These are phyloP conservation scores for Pythium periplocum DNA, from an alignment of 352 stramenopile species.

Conservation along the genomic window DNA sequence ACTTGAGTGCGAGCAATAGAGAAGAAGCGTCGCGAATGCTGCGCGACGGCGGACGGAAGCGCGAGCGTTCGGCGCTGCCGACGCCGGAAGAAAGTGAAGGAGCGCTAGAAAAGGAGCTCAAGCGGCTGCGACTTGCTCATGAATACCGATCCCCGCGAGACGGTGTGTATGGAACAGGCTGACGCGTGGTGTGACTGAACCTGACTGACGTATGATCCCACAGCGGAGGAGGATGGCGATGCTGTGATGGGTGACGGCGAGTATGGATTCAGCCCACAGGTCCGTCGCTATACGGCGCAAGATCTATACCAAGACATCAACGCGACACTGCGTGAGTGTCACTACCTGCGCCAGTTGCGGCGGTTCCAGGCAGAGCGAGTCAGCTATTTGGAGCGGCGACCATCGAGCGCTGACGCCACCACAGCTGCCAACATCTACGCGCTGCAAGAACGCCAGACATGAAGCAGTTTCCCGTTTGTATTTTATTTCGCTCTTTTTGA, in stretches of 20 bases:
- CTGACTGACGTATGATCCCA: no score
- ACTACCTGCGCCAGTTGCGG: constrained; percentile 70
- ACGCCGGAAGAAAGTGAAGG: constrained; percentile 18
- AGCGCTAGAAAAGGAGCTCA: constrained; percentile 66
- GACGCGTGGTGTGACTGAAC: no score
- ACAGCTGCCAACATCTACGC: constrained; percentile 14
- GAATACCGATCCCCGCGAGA: constrained; percentile 22
- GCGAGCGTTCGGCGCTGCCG: constrained; percentile 22
- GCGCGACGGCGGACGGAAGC: constrained; percentile 25
- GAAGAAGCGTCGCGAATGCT: constrained; percentile 3
- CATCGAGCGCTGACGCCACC: constrained; percentile 10
- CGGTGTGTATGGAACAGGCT: not conserved
- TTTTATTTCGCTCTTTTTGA: not conserved
- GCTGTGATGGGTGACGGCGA: not conserved
- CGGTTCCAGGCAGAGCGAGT: constrained; percentile 65
- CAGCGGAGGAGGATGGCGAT: constrained; percentile 5
- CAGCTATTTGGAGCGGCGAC: constrained; percentile 36
- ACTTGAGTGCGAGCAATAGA: no score
- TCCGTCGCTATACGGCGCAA: not conserved
- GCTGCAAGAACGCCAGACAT: constrained; percentile 24
- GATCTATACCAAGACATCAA: constrained; percentile 44
- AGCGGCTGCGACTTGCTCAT: constrained; percentile 63
- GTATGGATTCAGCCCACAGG: constrained; percentile 1
- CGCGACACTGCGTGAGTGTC: constrained; percentile 58
- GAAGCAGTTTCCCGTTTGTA: constrained; percentile 3